Evolutionary conservation across 140 eudicot species (phyloP).

Genomic region (Senecio squalidus): DNA sequence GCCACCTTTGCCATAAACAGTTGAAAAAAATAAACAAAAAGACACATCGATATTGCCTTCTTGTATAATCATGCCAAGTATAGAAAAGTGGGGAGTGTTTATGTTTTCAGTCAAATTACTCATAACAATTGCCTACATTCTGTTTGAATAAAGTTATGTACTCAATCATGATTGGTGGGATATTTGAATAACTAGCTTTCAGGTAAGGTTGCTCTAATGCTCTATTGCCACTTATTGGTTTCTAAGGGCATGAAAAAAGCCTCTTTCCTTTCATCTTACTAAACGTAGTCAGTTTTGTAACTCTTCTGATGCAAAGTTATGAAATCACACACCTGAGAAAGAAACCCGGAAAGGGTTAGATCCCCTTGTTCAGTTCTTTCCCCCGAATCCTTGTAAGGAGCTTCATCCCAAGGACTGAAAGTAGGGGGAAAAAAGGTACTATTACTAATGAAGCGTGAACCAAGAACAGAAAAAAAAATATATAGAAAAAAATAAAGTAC

Average conservation of each 20-base stretch:
- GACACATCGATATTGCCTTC: too few relatives aligned
- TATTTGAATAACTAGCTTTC: too few relatives aligned
- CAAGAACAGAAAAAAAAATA: background rate
- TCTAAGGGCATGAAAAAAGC: too few relatives aligned
- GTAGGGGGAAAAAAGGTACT: conserved; percentile 9
- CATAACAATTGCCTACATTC: too few relatives aligned
- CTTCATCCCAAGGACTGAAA: conserved; percentile 84
- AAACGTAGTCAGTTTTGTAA: conserved; percentile 16
- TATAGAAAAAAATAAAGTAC: background rate
- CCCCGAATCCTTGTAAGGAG: conserved; percentile 69
- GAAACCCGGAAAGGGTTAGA: conserved; percentile 67
- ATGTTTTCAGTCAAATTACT: too few relatives aligned
- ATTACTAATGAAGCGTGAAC: background rate
- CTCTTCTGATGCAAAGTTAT: conserved; percentile 10
- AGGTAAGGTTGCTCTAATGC: too few relatives aligned
- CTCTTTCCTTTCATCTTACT: too few relatives aligned
- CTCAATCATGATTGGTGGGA: background rate
- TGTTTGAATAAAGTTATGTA: background rate
- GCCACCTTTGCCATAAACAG: too few relatives aligned
- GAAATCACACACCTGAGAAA: conserved; percentile 56
- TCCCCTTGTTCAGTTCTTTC: conserved; percentile 65
- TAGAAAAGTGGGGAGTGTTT: too few relatives aligned
- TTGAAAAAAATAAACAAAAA: too few relatives aligned
- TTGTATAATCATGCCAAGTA: too few relatives aligned
- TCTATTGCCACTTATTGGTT: too few relatives aligned